phyloP scores from a whole-genome alignment of 352 stramenopile species.

The Phytophthora fragariaefolia region DNA sequence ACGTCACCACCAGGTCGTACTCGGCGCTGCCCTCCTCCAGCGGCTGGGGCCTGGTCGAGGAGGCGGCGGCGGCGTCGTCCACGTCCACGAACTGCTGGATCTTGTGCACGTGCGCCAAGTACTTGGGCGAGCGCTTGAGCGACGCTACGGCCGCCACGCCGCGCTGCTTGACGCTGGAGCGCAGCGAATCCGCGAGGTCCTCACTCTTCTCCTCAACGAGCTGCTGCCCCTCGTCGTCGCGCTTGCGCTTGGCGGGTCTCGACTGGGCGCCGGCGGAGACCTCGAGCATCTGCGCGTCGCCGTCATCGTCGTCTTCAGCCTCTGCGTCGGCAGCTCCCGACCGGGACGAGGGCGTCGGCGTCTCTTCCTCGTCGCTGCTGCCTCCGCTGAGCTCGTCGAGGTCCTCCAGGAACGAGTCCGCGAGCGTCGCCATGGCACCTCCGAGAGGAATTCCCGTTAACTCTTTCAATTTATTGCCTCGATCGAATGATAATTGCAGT shows the following conservation, averaged over 20 bases:
- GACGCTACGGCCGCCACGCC: constrained; percentile 66
- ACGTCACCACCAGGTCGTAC: constrained; percentile 89
- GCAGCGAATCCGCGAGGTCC: constrained; percentile 49
- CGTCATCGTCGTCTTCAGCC: constrained; percentile 24
- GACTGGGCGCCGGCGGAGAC: background rate
- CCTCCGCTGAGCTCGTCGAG: constrained; percentile 88
- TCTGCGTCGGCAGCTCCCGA: constrained; percentile 22
- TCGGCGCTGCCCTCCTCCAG: constrained; percentile 71
- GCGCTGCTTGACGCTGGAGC: constrained; percentile 52
- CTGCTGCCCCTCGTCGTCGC: constrained; percentile 24
- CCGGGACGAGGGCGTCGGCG: background rate
- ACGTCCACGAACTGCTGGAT: constrained; percentile 64
- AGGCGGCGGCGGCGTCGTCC: constrained; percentile 24
- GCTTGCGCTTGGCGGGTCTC: constrained; percentile 32
- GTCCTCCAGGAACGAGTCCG: constrained; percentile 91
- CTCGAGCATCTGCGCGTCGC: constrained; percentile 25
- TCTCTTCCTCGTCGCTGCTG: constrained; percentile 77
- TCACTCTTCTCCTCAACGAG: constrained; percentile 26
- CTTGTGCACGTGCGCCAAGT: constrained; percentile 72
- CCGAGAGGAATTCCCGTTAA: background rate
- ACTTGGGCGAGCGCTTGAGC: constrained; percentile 80
- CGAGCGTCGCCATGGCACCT: constrained; percentile 76
- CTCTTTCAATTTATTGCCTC: background rate
- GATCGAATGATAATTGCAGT: constrained; percentile 6
- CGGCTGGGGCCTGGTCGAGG: constrained; percentile 32